Evolutionary conservation across 352 stramenopile species (phyloP).

Genomic region (Phytopythium cucurbitacearum): DNA sequence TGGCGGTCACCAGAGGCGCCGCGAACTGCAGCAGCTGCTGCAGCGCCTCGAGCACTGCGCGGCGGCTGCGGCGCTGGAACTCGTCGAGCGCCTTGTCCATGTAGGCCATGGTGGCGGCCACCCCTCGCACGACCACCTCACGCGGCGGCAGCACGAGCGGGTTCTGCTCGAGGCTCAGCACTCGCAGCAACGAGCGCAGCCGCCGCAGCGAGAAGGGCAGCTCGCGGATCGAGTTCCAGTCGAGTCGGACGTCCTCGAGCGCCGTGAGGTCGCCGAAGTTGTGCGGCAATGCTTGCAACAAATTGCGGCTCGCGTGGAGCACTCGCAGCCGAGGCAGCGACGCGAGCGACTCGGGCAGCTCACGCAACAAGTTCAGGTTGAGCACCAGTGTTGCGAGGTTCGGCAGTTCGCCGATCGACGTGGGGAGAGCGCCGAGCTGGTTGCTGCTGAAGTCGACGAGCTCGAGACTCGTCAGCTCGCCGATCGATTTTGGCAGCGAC

Average conservation of each 20-base stretch:
- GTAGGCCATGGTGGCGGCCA: slow-evolving; percentile 37
- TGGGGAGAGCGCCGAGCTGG: slow-evolving; percentile 23
- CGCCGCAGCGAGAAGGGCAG: slow-evolving; percentile 58
- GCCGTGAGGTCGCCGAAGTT: slow-evolving; percentile 40
- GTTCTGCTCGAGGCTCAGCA: slow-evolving; percentile 61
- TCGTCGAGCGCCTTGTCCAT: slow-evolving; percentile 49
- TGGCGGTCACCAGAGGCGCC: slow-evolving; percentile 8
- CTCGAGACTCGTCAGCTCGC: slow-evolving; percentile 15
- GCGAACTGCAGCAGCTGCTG: slow-evolving; percentile 35
- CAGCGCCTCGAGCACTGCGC: slow-evolving; percentile 44
- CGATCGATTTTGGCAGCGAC: slow-evolving; percentile 38
- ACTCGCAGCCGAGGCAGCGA: slow-evolving; percentile 26
- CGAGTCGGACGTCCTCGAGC: slow-evolving; percentile 45
- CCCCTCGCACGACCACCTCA: slow-evolving; percentile 44
- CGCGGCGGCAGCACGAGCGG: slow-evolving; percentile 41
- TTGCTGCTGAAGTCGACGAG: slow-evolving; percentile 50
- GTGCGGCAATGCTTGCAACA: slow-evolving; percentile 33
- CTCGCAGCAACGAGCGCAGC: slow-evolving; percentile 21
- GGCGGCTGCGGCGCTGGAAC: slow-evolving; percentile 39
- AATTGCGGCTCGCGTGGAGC: slow-evolving; percentile 46
- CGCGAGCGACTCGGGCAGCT: slow-evolving; percentile 37
- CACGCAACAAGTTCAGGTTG: slow-evolving; percentile 48
- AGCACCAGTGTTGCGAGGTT: slow-evolving; percentile 37
- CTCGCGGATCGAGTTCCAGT: slow-evolving; percentile 63
- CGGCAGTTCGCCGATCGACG: slow-evolving; percentile 32